A percentile compares a stretch with the other conserved stretches of the same genome.
Evolutionary conservation across 1,284 basidiomycete species (phyloP).

Genomic region (Ceratobasidium theobromae): DNA sequence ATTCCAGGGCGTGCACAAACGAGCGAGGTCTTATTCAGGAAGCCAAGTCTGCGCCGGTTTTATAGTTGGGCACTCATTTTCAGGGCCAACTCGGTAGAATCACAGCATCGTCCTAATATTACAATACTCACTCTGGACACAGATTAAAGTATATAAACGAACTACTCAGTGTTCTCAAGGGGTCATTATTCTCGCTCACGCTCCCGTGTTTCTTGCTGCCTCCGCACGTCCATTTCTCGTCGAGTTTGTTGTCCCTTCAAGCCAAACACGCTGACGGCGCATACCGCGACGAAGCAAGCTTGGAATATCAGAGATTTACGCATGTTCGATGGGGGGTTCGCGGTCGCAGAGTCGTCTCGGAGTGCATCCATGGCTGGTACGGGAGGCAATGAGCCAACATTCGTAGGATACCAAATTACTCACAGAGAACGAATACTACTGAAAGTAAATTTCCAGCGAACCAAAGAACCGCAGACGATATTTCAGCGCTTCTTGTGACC

Average conservation of each 20-base stretch:
- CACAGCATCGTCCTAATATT: too few relatives aligned
- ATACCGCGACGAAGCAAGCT: slow-evolving; percentile 20
- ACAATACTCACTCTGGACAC: neutral
- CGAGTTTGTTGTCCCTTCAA: slow-evolving; percentile 30
- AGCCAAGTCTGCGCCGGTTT: too few relatives aligned
- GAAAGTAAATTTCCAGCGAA: slow-evolving; percentile 67
- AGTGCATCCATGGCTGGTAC: slow-evolving; percentile 20
- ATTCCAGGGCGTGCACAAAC: too few relatives aligned
- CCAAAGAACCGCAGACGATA: slow-evolving; percentile 73
- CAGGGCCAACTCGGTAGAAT: too few relatives aligned
- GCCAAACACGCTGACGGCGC: slow-evolving; percentile 9
- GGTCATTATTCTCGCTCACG: neutral
- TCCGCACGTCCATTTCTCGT: slow-evolving; percentile 30
- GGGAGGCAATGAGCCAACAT: neutral
- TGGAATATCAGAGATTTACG: slow-evolving; percentile 31
- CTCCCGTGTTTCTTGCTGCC: neutral
- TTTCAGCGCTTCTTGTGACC: slow-evolving; percentile 72
- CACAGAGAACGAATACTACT: slow-evolving; percentile 66
- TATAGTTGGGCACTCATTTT: too few relatives aligned
- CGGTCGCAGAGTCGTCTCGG: slow-evolving; percentile 13
- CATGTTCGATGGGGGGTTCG: slow-evolving; percentile 33
- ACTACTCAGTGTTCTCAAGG: too few relatives aligned
- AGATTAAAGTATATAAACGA: too few relatives aligned
- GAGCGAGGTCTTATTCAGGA: too few relatives aligned
- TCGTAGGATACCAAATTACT: slow-evolving; percentile 37